These are phyloP conservation scores for Trichoderma breve DNA, from an alignment of 2,329 filamentous ascomycete species.

Conservation along the genomic window DNA sequence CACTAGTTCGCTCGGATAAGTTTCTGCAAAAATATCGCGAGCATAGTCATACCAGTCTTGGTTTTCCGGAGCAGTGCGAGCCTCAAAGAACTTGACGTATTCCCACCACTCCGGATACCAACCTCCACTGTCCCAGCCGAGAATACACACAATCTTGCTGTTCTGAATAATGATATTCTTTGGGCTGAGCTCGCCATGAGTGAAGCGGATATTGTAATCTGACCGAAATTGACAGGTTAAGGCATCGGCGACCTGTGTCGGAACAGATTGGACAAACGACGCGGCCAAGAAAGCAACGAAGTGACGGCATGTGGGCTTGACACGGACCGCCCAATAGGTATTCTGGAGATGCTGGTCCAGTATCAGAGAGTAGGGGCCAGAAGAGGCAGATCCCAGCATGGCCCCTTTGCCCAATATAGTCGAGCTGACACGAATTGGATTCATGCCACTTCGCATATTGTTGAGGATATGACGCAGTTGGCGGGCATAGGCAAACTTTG, in stretches of 20 bases:
- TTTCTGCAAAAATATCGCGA: slow-evolving; percentile 28
- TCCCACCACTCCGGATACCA: slow-evolving; percentile 38
- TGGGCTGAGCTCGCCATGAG: slow-evolving; percentile 30
- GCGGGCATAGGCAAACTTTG: slow-evolving; percentile 28
- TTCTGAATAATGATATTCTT: slow-evolving; percentile 32
- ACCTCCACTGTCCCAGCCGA: slow-evolving; percentile 35
- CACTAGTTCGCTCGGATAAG: slow-evolving; percentile 29
- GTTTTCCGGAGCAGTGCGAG: slow-evolving; percentile 28
- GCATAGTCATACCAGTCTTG: slow-evolving; percentile 35
- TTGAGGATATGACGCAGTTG: slow-evolving; percentile 31
- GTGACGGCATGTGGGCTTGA: slow-evolving; percentile 19
- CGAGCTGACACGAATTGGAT: background rate
- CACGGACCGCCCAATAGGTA: slow-evolving; percentile 32
- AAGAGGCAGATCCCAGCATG: slow-evolving; percentile 24
- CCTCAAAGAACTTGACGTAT: slow-evolving; percentile 37
- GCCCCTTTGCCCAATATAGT: background rate
- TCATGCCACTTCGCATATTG: slow-evolving; percentile 23
- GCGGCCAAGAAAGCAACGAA: slow-evolving; percentile 31
- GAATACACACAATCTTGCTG: slow-evolving; percentile 27
- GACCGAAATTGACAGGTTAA: slow-evolving; percentile 24
- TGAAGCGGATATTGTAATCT: slow-evolving; percentile 24
- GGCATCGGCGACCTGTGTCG: slow-evolving; percentile 25
- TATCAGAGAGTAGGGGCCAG: slow-evolving; percentile 26
- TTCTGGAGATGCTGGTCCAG: slow-evolving; percentile 30
- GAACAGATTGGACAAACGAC: slow-evolving; percentile 29